Evolutionary conservation across 169 alveolate genomes (phyloP).

Genomic region (Plasmodium reichenowi): DNA sequence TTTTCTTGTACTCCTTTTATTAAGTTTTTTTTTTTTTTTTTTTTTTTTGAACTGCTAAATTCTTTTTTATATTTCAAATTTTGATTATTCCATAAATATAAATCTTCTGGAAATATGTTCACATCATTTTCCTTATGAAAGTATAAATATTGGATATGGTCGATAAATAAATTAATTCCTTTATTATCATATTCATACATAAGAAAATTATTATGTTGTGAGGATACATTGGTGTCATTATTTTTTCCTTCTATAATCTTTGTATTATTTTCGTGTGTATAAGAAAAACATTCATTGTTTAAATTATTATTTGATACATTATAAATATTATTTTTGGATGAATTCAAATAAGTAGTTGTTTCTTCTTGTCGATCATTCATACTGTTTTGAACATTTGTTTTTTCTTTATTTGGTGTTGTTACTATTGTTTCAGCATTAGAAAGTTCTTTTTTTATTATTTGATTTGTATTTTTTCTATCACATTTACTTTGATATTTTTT

Average conservation of each 20-base stretch:
- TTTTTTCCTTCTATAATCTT: no score
- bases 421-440: no score
- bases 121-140: conserved; percentile 33
- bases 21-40: background rate
- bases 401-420: no score
- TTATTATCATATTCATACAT: conserved; percentile 27
- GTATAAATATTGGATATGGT: conserved; percentile 61
- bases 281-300: background rate
- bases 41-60: conserved; percentile 3
- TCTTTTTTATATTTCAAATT: conserved; percentile 4
- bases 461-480: background rate
- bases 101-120: conserved; percentile 11
- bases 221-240: background rate
- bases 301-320: background rate
- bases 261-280: no score
- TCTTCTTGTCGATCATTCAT: background rate
- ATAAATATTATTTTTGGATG: background rate
- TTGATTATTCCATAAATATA: background rate
- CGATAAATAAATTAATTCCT: conserved; percentile 46
- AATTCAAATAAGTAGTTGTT: no score
- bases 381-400: background rate
- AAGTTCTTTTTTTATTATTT: background rate
- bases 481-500: background rate
- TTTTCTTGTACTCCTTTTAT: background rate
- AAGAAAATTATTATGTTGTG: conserved; percentile 18